phyloP scores from a whole-genome alignment of 192 early-diverging fungal species.

The Gorgonomyces haynaldii region DNA sequence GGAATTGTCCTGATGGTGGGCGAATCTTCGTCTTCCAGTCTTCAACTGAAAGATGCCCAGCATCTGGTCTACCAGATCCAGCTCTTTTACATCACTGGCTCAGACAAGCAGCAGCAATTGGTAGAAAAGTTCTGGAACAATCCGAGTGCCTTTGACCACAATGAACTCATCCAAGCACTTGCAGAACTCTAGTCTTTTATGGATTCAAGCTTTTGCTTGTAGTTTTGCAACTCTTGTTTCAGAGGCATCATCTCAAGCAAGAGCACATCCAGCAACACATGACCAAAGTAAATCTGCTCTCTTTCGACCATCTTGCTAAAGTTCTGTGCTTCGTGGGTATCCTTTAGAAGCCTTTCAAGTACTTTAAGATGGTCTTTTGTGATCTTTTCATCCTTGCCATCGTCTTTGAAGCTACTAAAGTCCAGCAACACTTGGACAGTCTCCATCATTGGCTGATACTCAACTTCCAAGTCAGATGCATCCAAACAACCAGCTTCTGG shows the following conservation, averaged over 20 bases:
- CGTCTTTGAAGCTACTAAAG: not conserved
- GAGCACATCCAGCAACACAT: no score
- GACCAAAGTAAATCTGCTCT: no score
- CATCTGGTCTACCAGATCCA: constrained; percentile 68
- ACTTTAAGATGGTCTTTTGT: not conserved
- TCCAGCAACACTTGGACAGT: not conserved
- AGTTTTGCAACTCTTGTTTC: no score
- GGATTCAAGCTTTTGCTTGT: no score
- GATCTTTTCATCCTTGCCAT: not conserved
- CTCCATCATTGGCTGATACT: not conserved
- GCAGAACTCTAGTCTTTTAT: no score
- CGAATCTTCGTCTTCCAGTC: constrained; percentile 34
- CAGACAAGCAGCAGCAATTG: constrained; percentile 44
- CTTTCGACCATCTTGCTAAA: no score
- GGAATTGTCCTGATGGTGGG: constrained; percentile 87
- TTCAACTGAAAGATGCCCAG: constrained; percentile 61
- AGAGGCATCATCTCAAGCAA: no score
- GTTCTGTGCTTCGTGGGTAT: not conserved
- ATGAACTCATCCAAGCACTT: constrained; percentile 12
- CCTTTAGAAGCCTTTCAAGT: not conserved
- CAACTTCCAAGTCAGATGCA: not conserved
- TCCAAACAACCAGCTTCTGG: not conserved
- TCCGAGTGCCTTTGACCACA: constrained; percentile 63
- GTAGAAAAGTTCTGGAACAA: constrained; percentile 68
- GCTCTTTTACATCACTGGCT: constrained; percentile 77